Conservation (phyloP, 73 alveolate genomes). For the Diophrys sp. region DNA sequence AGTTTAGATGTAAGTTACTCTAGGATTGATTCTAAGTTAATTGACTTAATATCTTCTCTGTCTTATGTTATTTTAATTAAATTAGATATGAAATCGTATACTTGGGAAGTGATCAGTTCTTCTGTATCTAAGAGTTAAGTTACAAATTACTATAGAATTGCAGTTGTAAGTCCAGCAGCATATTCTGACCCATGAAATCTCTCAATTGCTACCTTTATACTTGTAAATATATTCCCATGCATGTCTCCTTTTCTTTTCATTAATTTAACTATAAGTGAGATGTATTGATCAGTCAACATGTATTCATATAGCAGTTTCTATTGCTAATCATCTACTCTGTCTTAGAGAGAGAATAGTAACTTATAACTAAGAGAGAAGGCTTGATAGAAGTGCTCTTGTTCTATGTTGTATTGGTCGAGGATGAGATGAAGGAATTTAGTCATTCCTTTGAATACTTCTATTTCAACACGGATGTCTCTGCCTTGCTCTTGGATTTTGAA, state of each 20-base stretch:
- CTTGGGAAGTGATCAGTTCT: no score
- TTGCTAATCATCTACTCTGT: no score
- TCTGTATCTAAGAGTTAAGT: no score
- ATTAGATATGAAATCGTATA: neutral
- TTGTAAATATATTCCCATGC: neutral
- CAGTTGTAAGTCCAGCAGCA: no score
- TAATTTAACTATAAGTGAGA: neutral
- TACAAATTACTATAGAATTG: no score
- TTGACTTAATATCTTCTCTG: neutral
- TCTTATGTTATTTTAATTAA: neutral
- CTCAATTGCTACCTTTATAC: neutral
- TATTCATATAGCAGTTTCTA: neutral
- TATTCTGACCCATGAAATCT: no score
- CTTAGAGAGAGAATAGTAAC: neutral
- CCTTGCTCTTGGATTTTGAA: neutral
- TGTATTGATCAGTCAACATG: neutral
- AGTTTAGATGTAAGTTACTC: neutral
- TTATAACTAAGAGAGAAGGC: neutral
- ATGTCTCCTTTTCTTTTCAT: neutral
- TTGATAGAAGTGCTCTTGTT: neutral
- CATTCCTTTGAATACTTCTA: neutral
- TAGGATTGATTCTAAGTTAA: neutral
- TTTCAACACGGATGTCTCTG: neutral
- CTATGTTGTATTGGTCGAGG: neutral
- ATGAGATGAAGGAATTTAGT: neutral